Conservation (phyloP, 2,329 filamentous ascomycete species). For the Fusarium brachygibbosum region DNA sequence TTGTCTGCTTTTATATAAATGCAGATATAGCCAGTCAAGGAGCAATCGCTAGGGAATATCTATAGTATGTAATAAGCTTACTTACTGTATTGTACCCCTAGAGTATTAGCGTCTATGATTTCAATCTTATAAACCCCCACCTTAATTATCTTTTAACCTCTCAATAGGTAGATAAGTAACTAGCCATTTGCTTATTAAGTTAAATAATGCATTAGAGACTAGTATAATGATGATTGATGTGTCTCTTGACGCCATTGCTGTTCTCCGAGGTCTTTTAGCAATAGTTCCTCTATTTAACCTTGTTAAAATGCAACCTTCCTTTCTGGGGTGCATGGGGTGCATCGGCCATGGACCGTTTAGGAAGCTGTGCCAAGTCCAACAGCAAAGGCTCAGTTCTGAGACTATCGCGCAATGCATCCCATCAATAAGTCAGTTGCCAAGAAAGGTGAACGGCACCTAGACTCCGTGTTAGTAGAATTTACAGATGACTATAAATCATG, state of each 20-base stretch:
- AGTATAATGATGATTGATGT: not conserved
- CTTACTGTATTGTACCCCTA: not conserved
- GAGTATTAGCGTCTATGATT: not conserved
- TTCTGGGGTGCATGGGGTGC: slow-evolving; percentile 7
- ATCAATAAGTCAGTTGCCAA: not conserved
- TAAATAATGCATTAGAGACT: not conserved
- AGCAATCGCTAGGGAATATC: too few relatives aligned
- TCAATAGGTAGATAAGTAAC: not conserved
- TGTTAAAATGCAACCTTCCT: slow-evolving; percentile 1
- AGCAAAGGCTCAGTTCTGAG: not conserved
- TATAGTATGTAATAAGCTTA: too few relatives aligned
- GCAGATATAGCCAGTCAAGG: too few relatives aligned
- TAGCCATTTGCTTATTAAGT: not conserved
- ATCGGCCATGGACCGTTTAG: slow-evolving; percentile 12
- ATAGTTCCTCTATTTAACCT: not conserved
- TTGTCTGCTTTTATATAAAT: too few relatives aligned
- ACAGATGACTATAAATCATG: slow-evolving; percentile 1
- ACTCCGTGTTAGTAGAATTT: not conserved
- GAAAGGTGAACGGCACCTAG: not conserved
- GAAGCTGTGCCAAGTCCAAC: slow-evolving; percentile 2
- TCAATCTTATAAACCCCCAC: not conserved
- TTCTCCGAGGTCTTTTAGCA: slow-evolving; percentile 2
- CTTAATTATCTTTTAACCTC: not conserved
- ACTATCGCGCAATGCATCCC: slow-evolving; percentile 7
- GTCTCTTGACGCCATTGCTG: not conserved